Evolutionary conservation across 2,329 filamentous ascomycete genomes (phyloP).

Genomic region (Metarhizium rileyi): DNA sequence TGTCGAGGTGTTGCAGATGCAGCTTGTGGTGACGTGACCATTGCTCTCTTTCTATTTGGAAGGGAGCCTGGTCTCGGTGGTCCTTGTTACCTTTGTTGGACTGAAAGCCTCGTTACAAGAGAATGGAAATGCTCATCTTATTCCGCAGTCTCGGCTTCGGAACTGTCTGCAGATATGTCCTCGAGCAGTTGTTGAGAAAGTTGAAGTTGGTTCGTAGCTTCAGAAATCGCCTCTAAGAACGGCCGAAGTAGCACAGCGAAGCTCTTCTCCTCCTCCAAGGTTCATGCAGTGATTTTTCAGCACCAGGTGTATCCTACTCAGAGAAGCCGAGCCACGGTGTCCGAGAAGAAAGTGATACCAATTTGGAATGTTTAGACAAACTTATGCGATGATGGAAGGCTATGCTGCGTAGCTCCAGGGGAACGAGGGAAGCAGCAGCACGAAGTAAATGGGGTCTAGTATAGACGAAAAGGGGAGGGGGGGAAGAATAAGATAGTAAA

Average conservation of each 20-base stretch:
- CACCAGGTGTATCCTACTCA: slow-evolving; percentile 1
- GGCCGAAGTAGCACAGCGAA: neutral
- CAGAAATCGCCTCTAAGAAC: neutral
- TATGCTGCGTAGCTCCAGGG: neutral
- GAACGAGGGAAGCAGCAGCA: neutral
- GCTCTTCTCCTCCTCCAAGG: neutral
- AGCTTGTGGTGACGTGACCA: neutral
- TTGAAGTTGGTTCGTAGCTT: neutral
- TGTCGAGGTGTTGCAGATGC: neutral
- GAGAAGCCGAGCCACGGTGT: neutral
- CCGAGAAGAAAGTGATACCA: neutral
- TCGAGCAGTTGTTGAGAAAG: neutral
- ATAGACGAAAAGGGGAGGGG: neutral
- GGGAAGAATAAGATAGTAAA: neutral
- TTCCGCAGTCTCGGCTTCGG: neutral
- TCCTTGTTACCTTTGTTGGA: neutral
- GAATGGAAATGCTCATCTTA: neutral
- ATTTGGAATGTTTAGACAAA: neutral
- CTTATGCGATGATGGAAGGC: neutral
- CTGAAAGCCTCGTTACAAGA: neutral
- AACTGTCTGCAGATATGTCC: neutral
- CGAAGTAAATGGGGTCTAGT: neutral
- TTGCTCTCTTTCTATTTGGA: neutral
- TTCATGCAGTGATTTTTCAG: neutral
- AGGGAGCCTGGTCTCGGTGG: neutral